These are phyloP conservation scores for Cicer pinnatifidum DNA, from an alignment of 306 rosid genomes.

Conservation along the genomic window DNA sequence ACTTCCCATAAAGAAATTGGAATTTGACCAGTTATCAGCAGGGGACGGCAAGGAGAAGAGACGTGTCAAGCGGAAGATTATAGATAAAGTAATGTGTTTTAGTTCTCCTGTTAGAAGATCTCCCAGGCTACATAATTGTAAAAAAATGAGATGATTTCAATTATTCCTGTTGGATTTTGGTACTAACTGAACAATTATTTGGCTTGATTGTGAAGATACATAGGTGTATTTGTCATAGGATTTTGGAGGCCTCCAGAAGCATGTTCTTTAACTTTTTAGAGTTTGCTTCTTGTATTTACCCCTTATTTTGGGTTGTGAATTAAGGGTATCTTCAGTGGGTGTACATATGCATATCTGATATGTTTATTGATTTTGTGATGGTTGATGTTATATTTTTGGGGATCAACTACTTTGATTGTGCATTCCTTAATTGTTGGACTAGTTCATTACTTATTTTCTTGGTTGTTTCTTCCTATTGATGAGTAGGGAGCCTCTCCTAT, in stretches of 20 bases:
- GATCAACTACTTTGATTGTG: conserved; percentile 25
- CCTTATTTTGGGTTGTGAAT: conserved; percentile 7
- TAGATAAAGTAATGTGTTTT: background rate
- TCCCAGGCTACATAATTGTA: conserved; percentile 19
- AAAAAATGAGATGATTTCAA: conserved; percentile 4
- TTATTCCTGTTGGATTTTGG: conserved; percentile 34
- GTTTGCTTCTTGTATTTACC: background rate
- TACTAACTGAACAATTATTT: conserved; percentile 3
- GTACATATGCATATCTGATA: background rate
- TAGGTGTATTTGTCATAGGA: conserved; percentile 28
- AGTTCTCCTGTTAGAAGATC: conserved; percentile 47
- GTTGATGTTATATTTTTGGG: conserved; percentile 21
- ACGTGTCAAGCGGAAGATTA: background rate
- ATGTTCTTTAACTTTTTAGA: conserved; percentile 18
- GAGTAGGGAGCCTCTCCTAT: background rate
- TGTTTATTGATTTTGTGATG: background rate
- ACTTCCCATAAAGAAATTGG: conserved; percentile 2
- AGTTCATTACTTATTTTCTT: conserved; percentile 33
- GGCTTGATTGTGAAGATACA: conserved; percentile 33
- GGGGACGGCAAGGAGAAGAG: conserved; percentile 31
- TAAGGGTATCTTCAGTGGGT: background rate
- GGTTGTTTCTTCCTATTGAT: conserved; percentile 10
- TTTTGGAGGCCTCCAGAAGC: conserved; percentile 8
- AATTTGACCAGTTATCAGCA: background rate
- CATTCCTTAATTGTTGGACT: conserved; percentile 2